Percentiles rank a stretch among this genome's conserved stretches.
These are phyloP conservation scores for Thraustochytrium striatum DNA, from an alignment of 352 stramenopile species.

Conservation along the genomic window DNA sequence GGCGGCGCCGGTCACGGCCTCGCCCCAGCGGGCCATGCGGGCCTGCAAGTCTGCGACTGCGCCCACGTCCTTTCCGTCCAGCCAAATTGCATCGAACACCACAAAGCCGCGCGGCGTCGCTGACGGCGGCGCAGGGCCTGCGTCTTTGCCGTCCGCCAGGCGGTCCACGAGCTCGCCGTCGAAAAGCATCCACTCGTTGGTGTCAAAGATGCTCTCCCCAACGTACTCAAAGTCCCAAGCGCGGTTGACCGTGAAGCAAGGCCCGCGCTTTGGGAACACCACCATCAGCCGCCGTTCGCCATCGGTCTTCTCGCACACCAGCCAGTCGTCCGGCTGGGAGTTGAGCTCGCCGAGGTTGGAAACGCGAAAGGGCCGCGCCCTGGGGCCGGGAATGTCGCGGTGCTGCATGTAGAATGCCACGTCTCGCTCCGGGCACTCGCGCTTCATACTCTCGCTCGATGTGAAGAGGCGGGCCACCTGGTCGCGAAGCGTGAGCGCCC, in stretches of 20 bases:
- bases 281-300: conserved; percentile 43
- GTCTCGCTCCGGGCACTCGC: conserved; percentile 43
- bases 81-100: conserved; percentile 47
- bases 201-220: not conserved
- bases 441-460: conserved; percentile 17
- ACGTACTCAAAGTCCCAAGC: conserved; percentile 6
- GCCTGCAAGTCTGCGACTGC: conserved; percentile 15
- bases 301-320: conserved; percentile 51
- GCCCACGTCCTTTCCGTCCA: conserved; percentile 46
- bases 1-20: too few relatives aligned
- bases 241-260: conserved; percentile 32
- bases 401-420: conserved; percentile 45
- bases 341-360: not conserved
- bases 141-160: not conserved
- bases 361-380: conserved; percentile 38
- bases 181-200: not conserved
- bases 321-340: not conserved
- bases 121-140: too few relatives aligned
- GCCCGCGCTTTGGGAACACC: not conserved
- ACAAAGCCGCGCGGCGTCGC: conserved; percentile 45
- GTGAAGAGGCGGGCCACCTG: conserved; percentile 38
- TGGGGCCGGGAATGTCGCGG: conserved; percentile 48
- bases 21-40: conserved; percentile 19
- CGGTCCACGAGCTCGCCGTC: not conserved
- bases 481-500: conserved; percentile 5